These are phyloP conservation scores for Taiozyma sp. DNA, from an alignment of 1,139 yeast species.

Conservation along the genomic window DNA sequence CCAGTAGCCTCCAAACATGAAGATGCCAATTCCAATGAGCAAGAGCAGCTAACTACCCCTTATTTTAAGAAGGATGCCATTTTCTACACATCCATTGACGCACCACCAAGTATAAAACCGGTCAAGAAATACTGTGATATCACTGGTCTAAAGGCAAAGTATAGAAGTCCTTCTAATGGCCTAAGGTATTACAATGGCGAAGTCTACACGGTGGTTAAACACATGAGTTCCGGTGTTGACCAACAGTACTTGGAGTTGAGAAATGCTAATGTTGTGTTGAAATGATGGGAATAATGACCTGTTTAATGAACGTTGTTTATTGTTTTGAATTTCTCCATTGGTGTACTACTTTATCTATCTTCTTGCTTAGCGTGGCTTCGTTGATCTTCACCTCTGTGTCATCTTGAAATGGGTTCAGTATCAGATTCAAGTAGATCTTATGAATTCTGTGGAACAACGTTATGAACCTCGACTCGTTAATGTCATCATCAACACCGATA, in stretches of 20 bases:
- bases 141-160: conserved; percentile 80
- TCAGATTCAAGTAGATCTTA: conserved; percentile 42
- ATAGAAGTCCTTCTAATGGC: conserved; percentile 73
- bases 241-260: conserved; percentile 87
- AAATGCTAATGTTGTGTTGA: conserved; percentile 82
- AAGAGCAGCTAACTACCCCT: background rate
- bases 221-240: conserved; percentile 87
- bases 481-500: conserved; percentile 39
- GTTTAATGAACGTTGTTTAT: background rate
- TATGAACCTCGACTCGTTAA: conserved; percentile 14
- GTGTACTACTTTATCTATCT: conserved; percentile 9
- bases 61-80: conserved; percentile 26
- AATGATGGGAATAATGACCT: conserved; percentile 26
- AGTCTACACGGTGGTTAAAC: conserved; percentile 72
- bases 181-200: conserved; percentile 81
- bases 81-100: conserved; percentile 61
- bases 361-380: background rate
- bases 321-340: conserved; percentile 4
- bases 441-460: conserved; percentile 40
- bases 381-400: conserved; percentile 13
- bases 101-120: conserved; percentile 88
- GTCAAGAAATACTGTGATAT: conserved; percentile 86
- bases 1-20: background rate
- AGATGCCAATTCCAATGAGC: background rate
- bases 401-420: conserved; percentile 53